Evolutionary conservation across 106 monocot species (phyloP).

Genomic region (Vanilla planifolia): DNA sequence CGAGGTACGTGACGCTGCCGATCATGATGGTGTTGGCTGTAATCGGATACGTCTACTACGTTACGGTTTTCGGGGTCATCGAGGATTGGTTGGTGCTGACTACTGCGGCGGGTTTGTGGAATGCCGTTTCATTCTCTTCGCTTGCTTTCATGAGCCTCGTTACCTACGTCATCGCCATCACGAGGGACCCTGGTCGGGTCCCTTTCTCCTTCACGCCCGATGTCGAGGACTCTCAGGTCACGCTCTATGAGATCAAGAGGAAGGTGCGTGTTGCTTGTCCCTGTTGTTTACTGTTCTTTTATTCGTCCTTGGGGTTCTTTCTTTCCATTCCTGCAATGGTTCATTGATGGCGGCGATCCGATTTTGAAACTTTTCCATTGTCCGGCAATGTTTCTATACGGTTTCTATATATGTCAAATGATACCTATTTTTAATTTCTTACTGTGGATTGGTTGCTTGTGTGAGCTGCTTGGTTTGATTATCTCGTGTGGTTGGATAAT

Average conservation of each 20-base stretch:
- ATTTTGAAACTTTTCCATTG: too few relatives aligned
- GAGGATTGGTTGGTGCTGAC: conserved; percentile 27
- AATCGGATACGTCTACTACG: conserved; percentile 31
- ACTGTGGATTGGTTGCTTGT: too few relatives aligned
- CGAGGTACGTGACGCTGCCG: conserved; percentile 21
- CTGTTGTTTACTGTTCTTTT: conserved; percentile 30
- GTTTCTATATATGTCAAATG: too few relatives aligned
- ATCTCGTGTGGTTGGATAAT: too few relatives aligned
- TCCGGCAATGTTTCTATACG: too few relatives aligned
- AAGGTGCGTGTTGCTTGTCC: conserved; percentile 20
- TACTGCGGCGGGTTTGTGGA: conserved; percentile 23
- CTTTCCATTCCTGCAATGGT: background rate
- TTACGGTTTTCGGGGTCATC: conserved; percentile 26
- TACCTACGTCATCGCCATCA: conserved; percentile 17
- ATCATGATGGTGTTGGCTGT: conserved; percentile 18
- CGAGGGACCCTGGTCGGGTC: conserved; percentile 23
- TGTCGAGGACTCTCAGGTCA: conserved; percentile 17
- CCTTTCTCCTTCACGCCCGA: conserved; percentile 24
- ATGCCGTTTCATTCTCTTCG: conserved; percentile 15
- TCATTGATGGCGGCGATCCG: too few relatives aligned
- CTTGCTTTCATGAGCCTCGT: conserved; percentile 15
- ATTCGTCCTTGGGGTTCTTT: background rate
- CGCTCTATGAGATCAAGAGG: conserved; percentile 30
- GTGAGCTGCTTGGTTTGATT: too few relatives aligned
- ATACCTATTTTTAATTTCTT: too few relatives aligned